Evolutionary conservation across 1,284 basidiomycete genomes (phyloP), one percentile per base, ranked within the genome.

Genomic region (Boletus austroedulis): DNA sequence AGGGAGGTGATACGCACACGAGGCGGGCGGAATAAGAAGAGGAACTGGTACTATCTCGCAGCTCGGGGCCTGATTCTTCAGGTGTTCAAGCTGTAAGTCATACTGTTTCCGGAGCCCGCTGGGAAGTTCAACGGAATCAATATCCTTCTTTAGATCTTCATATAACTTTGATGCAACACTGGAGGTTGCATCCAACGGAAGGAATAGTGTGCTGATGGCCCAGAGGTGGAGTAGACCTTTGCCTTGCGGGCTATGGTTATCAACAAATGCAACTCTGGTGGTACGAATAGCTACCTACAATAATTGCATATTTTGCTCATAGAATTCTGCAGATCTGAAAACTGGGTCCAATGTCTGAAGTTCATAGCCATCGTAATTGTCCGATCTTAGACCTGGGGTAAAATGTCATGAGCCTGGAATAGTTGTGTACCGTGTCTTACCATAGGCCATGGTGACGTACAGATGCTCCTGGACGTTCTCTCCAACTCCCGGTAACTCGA

Each of bases 61-160:
- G 44, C 40, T 29, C 12, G 54, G 47, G 29, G 41, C 47, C 47
- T 44, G 54, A 24, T 44, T 28, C 47, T 43, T 50, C 40, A 55
- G 11, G 12, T 55, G 47, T 23, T 34, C 47, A 28, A 55, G 40
- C 54, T 55, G 54, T 19, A 55, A 11, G 47, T 55, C 31, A 9
- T 55, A 55, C 29, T 55, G 54, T 40, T 50, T 55, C 24, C 47
- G 54, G 29, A 55, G 40, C 7, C 54, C 54, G 29, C 31, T 36
- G 9, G 54, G 23, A 21, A 26, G 10, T 24, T 44, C 23, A 12
- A 23, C 9, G 10, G 23, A 2, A 19, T 50, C 17, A 14, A 55
- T 32, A 17, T 36, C 17, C 24, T 29, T 50, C 40, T 50, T 32
- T 1, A 55, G n/a, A 5, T 50, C 40, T 17, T 55, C 47, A 9